Percentiles rank a stretch among this genome's conserved stretches.
phyloP scores from a whole-genome alignment of 2,329 filamentous ascomycete species.

The Ophiostoma ulmi region DNA sequence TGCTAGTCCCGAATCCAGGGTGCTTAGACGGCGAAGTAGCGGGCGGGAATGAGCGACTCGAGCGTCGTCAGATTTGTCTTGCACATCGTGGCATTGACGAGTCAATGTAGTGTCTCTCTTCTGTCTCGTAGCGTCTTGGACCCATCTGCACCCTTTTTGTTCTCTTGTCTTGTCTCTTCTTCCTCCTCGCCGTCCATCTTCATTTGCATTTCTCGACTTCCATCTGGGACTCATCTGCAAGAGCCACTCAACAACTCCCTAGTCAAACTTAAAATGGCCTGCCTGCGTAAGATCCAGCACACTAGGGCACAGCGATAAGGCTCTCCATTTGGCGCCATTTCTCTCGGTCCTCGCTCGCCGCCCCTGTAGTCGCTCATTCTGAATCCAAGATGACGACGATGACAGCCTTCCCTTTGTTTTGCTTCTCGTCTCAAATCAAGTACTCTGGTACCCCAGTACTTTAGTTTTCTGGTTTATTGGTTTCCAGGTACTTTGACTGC shows the following conservation, averaged over 20 bases:
- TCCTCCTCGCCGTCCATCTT: slow-evolving; percentile 1
- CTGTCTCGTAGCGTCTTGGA: not conserved
- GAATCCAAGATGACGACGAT: not conserved
- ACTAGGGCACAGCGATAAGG: slow-evolving; percentile 7
- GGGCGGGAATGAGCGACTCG: not conserved
- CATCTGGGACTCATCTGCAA: not conserved
- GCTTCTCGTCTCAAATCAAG: not conserved
- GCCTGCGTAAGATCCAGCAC: slow-evolving; percentile 14
- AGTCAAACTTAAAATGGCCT: slow-evolving; percentile 3
- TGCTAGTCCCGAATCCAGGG: not conserved
- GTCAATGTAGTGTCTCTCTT: too few relatives aligned
- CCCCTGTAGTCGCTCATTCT: not conserved
- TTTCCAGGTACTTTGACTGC: too few relatives aligned
- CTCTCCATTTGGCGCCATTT: not conserved
- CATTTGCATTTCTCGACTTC: not conserved
- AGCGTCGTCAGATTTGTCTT: not conserved
- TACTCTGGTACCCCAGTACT: not conserved
- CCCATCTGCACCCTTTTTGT: not conserved
- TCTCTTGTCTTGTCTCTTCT: not conserved
- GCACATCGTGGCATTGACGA: not conserved
- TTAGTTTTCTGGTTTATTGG: not conserved
- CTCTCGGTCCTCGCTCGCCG: not conserved
- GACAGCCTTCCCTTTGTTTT: not conserved
- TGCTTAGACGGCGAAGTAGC: not conserved
- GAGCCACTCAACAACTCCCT: not conserved